These are phyloP conservation scores for Fusarium stilboides DNA, from an alignment of 2,329 filamentous ascomycete genomes.

Conservation along the genomic window DNA sequence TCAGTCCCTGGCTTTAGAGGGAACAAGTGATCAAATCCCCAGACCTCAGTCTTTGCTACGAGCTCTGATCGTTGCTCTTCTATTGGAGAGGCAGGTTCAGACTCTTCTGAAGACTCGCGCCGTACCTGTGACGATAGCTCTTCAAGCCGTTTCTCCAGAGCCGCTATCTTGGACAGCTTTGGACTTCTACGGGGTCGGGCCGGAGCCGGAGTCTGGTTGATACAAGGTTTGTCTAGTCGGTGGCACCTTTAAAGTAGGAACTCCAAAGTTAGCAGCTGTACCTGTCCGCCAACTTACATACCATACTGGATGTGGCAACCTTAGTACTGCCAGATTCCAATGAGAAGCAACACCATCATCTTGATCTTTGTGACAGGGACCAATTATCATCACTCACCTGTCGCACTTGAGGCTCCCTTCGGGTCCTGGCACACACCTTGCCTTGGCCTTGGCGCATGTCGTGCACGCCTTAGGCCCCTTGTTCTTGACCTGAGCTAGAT, in stretches of 20 bases:
- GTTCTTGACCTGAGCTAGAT: constrained; percentile 46
- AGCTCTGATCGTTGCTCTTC: constrained; percentile 17
- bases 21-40: constrained; percentile 56
- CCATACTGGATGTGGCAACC: constrained; percentile 1
- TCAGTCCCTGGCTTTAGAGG: constrained; percentile 42
- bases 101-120: constrained; percentile 38
- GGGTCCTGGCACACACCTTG: constrained; percentile 63
- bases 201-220: constrained; percentile 63
- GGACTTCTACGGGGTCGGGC: constrained; percentile 63
- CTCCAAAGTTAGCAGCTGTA: constrained; percentile 30
- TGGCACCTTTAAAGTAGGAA: constrained; percentile 58
- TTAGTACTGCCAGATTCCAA: not conserved
- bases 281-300: constrained; percentile 15
- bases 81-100: constrained; percentile 25
- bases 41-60: constrained; percentile 28
- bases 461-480: constrained; percentile 66
- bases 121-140: constrained; percentile 64
- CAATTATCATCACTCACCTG: constrained; percentile 56
- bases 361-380: not conserved
- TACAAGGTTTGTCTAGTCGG: constrained; percentile 64
- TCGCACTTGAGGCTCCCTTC: constrained; percentile 61
- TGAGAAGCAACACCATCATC: constrained; percentile 8
- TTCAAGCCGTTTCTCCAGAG: constrained; percentile 66
- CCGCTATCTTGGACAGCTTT: constrained; percentile 65
- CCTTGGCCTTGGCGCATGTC: constrained; percentile 68